Base-by-base conservation (phyloP, 768 basidiomycete species). In the Wakefieldia striispora region DNA sequence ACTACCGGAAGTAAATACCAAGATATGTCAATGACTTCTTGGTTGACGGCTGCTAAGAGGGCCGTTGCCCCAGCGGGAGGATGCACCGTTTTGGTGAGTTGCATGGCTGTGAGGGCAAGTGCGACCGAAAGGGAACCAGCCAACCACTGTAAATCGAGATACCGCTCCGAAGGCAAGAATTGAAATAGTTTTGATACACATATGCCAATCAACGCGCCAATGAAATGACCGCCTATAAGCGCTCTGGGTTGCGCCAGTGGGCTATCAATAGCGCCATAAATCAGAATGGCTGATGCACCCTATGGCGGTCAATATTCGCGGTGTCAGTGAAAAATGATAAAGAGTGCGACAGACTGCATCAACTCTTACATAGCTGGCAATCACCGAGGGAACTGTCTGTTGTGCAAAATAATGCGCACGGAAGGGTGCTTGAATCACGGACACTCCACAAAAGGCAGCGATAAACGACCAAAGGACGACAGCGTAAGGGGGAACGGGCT, bases 11-110 rank as follows among this genome's bases (percentile, higher is more conserved):
- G 66, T 50, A 78, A 76, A 55, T 79, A 76, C 80, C 79, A 81
- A 12, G 73, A 75, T 39, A 80, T 58, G n/a, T 62, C 54, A 16
- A 75, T 60, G 16, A 78, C 61, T 14, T 76, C 68, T 13, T 66
- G 51, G 56, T 72, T 74, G 23, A 76, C 60, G 2, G 75, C 70
- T 17, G 78, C 73, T 10, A 81, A 65, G 29, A 81, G 66, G 19
- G 80, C 78, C 1, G 79, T 80, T n/a, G 78, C 80, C 49, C 80
- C 81, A 43, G 78, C 79, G 19, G 81, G 80, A 3, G 80, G 81
- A 57, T 81, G 80, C 9, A 72, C 73, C 6, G 75, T 82, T 10
- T 60, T 61, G 9, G 78, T 78, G 43, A 81, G 65, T 54, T 80
- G 77, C 81, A 82, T 80, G 20, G 69, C 57, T 16, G 78, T 74